Conservation (phyloP, 2,329 filamentous ascomycete species). For the Phialophora macrospora region DNA sequence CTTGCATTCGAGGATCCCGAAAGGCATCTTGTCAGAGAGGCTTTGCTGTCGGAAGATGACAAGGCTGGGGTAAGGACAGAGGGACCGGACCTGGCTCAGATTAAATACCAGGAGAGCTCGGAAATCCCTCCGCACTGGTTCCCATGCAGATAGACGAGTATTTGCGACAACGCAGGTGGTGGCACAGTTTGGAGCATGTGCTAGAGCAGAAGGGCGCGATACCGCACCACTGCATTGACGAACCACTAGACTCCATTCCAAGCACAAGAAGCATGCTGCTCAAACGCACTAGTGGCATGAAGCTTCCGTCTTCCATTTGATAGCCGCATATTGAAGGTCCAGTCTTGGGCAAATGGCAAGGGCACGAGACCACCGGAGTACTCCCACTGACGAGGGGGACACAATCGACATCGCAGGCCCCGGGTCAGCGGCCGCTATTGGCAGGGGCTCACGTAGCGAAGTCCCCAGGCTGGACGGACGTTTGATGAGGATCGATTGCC, state of each 20-base stretch:
- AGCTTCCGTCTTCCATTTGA: conserved; percentile 5
- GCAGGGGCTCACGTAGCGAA: not conserved
- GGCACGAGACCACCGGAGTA: conserved; percentile 11
- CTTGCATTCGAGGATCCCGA: conserved; percentile 43
- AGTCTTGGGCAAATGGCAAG: not conserved
- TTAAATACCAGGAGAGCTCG: conserved; percentile 9
- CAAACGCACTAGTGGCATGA: conserved; percentile 2
- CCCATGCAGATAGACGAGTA: not conserved
- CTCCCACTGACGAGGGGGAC: conserved; percentile 8
- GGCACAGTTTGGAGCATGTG: conserved; percentile 7
- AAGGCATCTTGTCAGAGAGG: conserved; percentile 37
- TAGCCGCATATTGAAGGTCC: not conserved
- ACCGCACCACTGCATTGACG: not conserved
- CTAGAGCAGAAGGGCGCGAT: not conserved
- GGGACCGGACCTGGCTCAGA: not conserved
- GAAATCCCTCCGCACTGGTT: conserved; percentile 11
- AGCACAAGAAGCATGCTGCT: not conserved
- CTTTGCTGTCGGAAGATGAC: not conserved
- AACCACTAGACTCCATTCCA: not conserved
- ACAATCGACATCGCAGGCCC: not conserved
- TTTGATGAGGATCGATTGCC: not conserved
- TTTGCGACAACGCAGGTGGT: not conserved
- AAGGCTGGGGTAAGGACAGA: not conserved
- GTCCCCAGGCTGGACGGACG: not conserved
- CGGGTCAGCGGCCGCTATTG: not conserved